Evolutionary conservation across 345 rosid genomes (phyloP).

Genomic region (Raphanus sativus): DNA sequence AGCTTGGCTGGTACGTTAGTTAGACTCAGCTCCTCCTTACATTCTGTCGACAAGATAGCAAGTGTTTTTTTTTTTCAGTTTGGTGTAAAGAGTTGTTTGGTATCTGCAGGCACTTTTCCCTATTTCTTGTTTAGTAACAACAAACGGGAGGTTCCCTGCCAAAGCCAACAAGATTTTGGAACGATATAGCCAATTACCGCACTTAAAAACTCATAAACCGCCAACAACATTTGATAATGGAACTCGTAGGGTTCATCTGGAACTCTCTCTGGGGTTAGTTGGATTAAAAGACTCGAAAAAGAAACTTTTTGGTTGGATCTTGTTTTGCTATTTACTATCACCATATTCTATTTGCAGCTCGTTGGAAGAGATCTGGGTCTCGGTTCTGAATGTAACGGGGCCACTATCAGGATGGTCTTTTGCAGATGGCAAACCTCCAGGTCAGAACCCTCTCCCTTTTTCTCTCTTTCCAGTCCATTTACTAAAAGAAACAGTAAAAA

Average conservation of each 20-base stretch:
- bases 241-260: slow-evolving; percentile 81
- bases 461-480: background rate
- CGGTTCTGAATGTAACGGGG: slow-evolving; percentile 87
- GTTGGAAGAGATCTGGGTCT: slow-evolving; percentile 86
- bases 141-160: slow-evolving; percentile 78
- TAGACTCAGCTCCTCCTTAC: background rate
- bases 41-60: background rate
- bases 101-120: slow-evolving; percentile 70
- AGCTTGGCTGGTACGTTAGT: slow-evolving; percentile 65
- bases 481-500: slow-evolving; percentile 3
- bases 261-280: slow-evolving; percentile 89
- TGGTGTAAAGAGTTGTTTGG: background rate
- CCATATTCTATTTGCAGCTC: slow-evolving; percentile 51
- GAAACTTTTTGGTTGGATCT: background rate
- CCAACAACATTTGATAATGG: slow-evolving; percentile 38
- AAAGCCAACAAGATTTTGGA: slow-evolving; percentile 50
- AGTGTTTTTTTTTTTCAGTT: background rate
- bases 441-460: slow-evolving; percentile 30
- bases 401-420: slow-evolving; percentile 95
- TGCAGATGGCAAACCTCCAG: slow-evolving; percentile 74
- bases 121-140: slow-evolving; percentile 60
- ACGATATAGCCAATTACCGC: slow-evolving; percentile 57
- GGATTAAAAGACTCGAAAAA: background rate
- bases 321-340: background rate
- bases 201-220: slow-evolving; percentile 51